These are phyloP conservation scores for Aspergillus clavatus DNA, from an alignment of 2,329 filamentous ascomycete species.

Conservation along the genomic window DNA sequence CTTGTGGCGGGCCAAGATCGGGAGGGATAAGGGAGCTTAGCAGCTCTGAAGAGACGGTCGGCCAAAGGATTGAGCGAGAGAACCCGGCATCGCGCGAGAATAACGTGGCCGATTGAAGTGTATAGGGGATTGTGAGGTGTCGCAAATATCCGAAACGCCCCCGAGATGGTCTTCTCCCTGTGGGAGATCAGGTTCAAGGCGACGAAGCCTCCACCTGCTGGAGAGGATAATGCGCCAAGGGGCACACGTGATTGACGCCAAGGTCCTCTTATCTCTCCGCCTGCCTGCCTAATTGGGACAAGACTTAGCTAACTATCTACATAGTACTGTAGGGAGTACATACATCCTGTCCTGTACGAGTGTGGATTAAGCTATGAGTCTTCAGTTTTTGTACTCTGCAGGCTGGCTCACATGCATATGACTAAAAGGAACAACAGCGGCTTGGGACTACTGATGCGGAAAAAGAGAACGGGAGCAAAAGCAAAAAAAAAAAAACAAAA, in stretches of 20 bases:
- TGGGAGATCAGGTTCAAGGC: neutral
- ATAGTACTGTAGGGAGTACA: too few species aligned
- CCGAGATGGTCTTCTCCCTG: too few species aligned
- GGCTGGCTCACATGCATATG: too few species aligned
- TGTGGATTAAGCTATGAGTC: too few species aligned
- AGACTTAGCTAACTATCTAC: too few species aligned
- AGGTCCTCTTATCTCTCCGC: conserved; percentile 3
- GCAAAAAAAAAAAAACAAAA: too few species aligned
- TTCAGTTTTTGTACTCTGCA: too few species aligned
- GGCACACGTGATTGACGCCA: conserved; percentile 2
- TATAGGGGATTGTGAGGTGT: neutral
- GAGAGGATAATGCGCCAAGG: neutral
- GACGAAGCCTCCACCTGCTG: neutral
- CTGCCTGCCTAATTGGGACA: neutral
- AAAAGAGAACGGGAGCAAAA: too few species aligned
- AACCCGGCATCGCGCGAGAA: conserved; percentile 18
- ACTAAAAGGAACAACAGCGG: too few species aligned
- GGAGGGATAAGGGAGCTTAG: conserved; percentile 14
- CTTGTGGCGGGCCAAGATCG: conserved; percentile 7
- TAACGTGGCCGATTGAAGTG: neutral
- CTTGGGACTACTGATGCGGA: too few species aligned
- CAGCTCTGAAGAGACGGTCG: conserved; percentile 15
- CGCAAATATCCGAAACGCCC: neutral
- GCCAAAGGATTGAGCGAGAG: conserved; percentile 8
- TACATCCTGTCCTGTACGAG: too few species aligned